These are phyloP conservation scores for Prillingera fragicola DNA, from an alignment of 1,284 basidiomycete genomes.

Conservation along the genomic window DNA sequence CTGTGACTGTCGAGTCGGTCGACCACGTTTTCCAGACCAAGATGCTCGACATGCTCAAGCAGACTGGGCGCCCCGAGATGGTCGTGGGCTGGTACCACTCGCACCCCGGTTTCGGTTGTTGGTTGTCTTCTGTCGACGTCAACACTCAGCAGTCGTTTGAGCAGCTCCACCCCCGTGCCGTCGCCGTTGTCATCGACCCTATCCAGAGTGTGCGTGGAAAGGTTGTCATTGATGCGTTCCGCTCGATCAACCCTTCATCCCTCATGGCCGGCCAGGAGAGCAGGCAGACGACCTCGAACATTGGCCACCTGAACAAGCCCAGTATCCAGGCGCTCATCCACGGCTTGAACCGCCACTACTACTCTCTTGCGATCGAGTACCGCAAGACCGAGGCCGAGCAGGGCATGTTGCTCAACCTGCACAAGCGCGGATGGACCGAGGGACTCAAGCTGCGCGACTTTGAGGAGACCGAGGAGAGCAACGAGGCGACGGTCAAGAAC, in stretches of 20 bases:
- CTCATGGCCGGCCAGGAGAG: constrained; percentile 84
- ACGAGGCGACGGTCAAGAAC: constrained; percentile 88
- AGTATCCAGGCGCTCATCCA: constrained; percentile 95
- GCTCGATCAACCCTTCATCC: constrained; percentile 82
- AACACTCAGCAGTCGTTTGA: constrained; percentile 99
- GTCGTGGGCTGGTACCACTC: constrained; percentile 99
- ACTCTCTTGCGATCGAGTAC: constrained; percentile 90
- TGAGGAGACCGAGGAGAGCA: constrained; percentile 71
- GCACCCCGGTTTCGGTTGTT: constrained; percentile 98
- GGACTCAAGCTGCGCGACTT: constrained; percentile 86
- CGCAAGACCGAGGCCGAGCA: constrained; percentile 95
- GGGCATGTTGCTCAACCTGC: constrained; percentile 95
- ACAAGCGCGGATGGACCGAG: constrained; percentile 97
- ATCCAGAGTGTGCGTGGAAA: constrained; percentile 99
- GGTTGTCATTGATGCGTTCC: constrained; percentile 99
- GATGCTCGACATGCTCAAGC: constrained; percentile 99
- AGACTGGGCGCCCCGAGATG: constrained; percentile 98
- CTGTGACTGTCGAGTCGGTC: constrained; percentile 96
- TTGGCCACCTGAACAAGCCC: constrained; percentile 97
- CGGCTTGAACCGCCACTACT: constrained; percentile 92
- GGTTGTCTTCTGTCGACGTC: constrained; percentile 97
- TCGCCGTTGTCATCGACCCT: constrained; percentile 96
- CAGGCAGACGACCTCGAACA: constrained; percentile 95
- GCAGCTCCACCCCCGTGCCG: constrained; percentile 86
- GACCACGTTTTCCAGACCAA: constrained; percentile 98